Conservation (phyloP, 768 basidiomycete species). For the Leucogyrophana mollusca region DNA sequence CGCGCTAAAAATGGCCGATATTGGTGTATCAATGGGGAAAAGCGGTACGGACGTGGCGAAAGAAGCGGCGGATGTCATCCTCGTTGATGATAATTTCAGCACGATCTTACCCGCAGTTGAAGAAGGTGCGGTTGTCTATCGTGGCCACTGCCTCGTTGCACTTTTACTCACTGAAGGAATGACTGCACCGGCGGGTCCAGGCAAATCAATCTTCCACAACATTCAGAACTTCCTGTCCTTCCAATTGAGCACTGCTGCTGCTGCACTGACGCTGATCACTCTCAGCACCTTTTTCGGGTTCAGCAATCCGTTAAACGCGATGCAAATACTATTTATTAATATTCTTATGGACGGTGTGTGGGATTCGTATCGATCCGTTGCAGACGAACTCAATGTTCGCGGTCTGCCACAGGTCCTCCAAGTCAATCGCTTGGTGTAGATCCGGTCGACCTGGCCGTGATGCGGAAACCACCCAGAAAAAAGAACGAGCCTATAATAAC, state of each 20-base stretch:
- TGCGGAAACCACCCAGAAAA: slow-evolving; percentile 89
- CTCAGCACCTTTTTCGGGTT: slow-evolving; percentile 88
- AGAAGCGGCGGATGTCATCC: slow-evolving; percentile 95
- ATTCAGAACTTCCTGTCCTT: slow-evolving; percentile 98
- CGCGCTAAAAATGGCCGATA: slow-evolving; percentile 96
- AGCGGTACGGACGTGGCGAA: slow-evolving; percentile 99
- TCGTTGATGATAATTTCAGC: slow-evolving; percentile 96
- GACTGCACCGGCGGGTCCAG: slow-evolving; percentile 32
- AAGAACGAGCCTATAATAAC: slow-evolving; percentile 92
- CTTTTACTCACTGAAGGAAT: too few species aligned
- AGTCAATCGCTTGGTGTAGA: slow-evolving; percentile 96
- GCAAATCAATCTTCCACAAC: slow-evolving; percentile 98
- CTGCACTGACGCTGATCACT: slow-evolving; percentile 92
- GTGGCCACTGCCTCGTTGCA: background rate
- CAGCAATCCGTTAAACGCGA: slow-evolving; percentile 91
- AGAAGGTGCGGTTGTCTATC: slow-evolving; percentile 56
- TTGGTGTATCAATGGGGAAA: slow-evolving; percentile 97
- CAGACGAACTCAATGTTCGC: background rate
- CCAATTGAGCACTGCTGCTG: slow-evolving; percentile 97
- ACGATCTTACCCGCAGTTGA: slow-evolving; percentile 94
- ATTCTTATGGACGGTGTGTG: slow-evolving; percentile 93
- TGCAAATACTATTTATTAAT: slow-evolving; percentile 99
- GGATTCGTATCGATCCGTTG: background rate
- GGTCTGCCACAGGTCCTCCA: slow-evolving; percentile 65
- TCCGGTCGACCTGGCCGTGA: slow-evolving; percentile 90